These are phyloP conservation scores for Dactylellina parvicollis DNA, from an alignment of 2,329 filamentous ascomycete species.

Conservation along the genomic window DNA sequence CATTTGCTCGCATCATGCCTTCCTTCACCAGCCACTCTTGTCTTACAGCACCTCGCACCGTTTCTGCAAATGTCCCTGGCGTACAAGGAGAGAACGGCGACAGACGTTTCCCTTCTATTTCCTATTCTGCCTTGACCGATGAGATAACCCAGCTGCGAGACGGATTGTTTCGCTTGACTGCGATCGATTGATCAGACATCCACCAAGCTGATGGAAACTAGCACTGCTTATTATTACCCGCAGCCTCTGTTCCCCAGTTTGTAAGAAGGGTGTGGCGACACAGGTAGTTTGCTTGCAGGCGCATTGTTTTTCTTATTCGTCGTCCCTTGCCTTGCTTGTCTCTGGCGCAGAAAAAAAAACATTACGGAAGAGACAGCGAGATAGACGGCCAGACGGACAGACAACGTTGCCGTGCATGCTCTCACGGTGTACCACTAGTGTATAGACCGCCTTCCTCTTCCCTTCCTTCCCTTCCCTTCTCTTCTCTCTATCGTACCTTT, in stretches of 20 bases:
- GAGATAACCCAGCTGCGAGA: conserved; percentile 19
- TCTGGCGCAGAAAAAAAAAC: conserved; percentile 21
- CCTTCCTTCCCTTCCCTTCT: conserved; percentile 4
- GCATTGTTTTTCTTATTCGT: conserved; percentile 55
- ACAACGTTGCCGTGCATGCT: conserved; percentile 22
- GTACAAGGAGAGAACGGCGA: conserved; percentile 50
- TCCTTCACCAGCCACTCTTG: conserved; percentile 54
- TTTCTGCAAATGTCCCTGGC: conserved; percentile 48
- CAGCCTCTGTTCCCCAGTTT: conserved; percentile 53
- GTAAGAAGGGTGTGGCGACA: conserved; percentile 52
- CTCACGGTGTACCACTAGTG: conserved; percentile 18
- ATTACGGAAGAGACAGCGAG: conserved; percentile 10
- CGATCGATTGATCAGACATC: conserved; percentile 26
- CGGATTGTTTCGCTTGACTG: conserved; percentile 42
- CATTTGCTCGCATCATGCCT: conserved; percentile 32
- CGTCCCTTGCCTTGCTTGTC: conserved; percentile 32
- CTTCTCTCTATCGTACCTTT: conserved; percentile 2
- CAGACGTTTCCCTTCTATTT: conserved; percentile 45
- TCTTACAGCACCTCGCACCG: conserved; percentile 47
- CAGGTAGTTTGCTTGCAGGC: conserved; percentile 46
- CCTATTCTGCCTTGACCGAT: conserved; percentile 32
- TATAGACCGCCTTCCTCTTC: conserved; percentile 39
- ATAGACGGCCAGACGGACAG: conserved; percentile 7
- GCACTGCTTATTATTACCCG: conserved; percentile 30
- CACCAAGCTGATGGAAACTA: not conserved